Percentiles rank a stretch among this genome's conserved stretches.
Conservation (phyloP, 2,329 filamentous ascomycete species). For the Arthrobotrys sinensis region DNA sequence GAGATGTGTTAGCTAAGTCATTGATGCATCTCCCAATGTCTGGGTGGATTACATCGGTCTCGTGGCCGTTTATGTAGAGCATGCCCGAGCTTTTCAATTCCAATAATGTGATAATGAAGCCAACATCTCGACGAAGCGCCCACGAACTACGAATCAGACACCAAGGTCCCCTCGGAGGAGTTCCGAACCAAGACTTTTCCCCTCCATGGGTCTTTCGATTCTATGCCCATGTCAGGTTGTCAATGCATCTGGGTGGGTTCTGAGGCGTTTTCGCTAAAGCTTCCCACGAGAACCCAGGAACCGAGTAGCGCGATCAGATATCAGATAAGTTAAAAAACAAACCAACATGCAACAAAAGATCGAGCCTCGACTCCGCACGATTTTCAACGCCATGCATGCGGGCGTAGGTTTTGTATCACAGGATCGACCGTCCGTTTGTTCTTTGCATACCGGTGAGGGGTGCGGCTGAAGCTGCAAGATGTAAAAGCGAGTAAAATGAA, state of each 20-base stretch:
- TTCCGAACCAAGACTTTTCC: slow-evolving; percentile 14
- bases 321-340: slow-evolving; percentile 17
- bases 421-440: neutral
- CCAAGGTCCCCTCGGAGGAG: slow-evolving; percentile 9
- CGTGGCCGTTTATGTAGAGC: slow-evolving; percentile 20
- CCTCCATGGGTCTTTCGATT: slow-evolving; percentile 8
- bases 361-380: slow-evolving; percentile 18
- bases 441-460: neutral
- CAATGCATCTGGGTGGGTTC: slow-evolving; percentile 26
- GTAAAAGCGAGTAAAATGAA: slow-evolving; percentile 18
- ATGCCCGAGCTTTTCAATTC: neutral
- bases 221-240: slow-evolving; percentile 22
- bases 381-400: slow-evolving; percentile 14
- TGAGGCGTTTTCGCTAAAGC: slow-evolving; percentile 33
- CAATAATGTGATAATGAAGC: slow-evolving; percentile 8
- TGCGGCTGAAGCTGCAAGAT: slow-evolving; percentile 17
- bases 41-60: slow-evolving; percentile 24
- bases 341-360: slow-evolving; percentile 19
- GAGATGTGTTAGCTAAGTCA: slow-evolving; percentile 24
- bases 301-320: slow-evolving; percentile 32
- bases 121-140: neutral
- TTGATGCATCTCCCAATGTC: slow-evolving; percentile 2
- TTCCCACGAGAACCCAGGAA: slow-evolving; percentile 33
- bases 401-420: slow-evolving; percentile 23
- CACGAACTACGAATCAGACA: neutral